A percentile compares a stretch with the other conserved stretches of the same genome.
Conservation (phyloP, 2,329 filamentous ascomycete genomes). For the Akanthomyces lecanii region DNA sequence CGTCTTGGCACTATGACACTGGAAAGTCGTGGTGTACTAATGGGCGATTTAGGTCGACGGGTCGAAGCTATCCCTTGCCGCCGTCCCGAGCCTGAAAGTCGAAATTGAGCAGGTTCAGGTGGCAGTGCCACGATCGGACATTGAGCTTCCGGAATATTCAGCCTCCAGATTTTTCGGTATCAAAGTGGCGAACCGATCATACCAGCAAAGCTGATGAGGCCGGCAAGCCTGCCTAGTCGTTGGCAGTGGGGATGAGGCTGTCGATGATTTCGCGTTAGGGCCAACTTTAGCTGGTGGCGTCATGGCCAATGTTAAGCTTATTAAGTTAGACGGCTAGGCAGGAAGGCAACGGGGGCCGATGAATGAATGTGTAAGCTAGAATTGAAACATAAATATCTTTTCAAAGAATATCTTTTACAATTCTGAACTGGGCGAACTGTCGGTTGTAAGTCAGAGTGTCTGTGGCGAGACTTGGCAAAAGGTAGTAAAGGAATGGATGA, state of each 20-base stretch:
- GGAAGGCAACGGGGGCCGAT: not conserved
- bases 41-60: not conserved
- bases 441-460: not conserved
- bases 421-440: not conserved
- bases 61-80: not conserved
- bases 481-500: not conserved
- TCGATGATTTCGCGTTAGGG: constrained; percentile 2
- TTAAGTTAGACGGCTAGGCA: not conserved
- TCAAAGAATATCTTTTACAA: not conserved
- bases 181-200: not conserved
- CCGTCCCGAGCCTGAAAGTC: not conserved
- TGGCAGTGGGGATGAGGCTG: not conserved
- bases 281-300: not conserved
- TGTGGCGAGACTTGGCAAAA: not conserved
- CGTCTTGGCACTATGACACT: not conserved
- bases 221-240: not conserved
- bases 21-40: not conserved
- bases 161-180: not conserved
- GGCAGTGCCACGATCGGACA: constrained; percentile 1
- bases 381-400: not conserved
- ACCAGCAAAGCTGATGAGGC: not conserved
- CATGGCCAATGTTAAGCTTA: not conserved
- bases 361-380: not conserved
- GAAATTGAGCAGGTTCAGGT: constrained; percentile 8
- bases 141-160: constrained; percentile 11